phyloP scores from a whole-genome alignment of 2,329 filamentous ascomycete species.

The Colletotrichum zoysiae region DNA sequence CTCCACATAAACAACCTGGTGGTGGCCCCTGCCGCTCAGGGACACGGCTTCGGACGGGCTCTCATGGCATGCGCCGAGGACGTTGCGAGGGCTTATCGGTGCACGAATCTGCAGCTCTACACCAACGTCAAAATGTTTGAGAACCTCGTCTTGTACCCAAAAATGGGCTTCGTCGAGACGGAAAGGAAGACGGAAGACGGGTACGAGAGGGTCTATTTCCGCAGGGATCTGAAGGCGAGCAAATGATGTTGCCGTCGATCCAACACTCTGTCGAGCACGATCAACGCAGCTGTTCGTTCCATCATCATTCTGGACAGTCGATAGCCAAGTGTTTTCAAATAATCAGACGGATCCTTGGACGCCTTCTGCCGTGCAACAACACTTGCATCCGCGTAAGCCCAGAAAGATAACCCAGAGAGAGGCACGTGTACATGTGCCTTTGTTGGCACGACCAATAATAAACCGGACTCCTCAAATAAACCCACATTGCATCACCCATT shows the following conservation, averaged over 20 bases:
- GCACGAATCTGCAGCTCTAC: constrained; percentile 5
- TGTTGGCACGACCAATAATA: neutral
- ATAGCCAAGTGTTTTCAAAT: neutral
- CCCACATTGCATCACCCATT: neutral
- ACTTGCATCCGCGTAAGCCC: neutral
- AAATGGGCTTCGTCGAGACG: constrained; percentile 49
- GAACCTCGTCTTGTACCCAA: constrained; percentile 47
- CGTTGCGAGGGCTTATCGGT: neutral
- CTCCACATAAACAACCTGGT: constrained; percentile 14
- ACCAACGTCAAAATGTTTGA: constrained; percentile 44
- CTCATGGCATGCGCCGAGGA: constrained; percentile 4
- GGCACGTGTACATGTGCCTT: neutral
- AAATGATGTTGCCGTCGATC: neutral
- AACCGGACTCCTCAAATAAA: neutral
- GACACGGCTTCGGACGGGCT: neutral
- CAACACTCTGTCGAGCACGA: neutral
- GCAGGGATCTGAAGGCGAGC: constrained; percentile 44
- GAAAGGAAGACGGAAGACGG: constrained; percentile 49
- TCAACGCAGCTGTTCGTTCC: neutral
- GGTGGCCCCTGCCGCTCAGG: constrained; percentile 1
- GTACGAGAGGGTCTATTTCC: constrained; percentile 53
- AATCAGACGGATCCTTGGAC: neutral
- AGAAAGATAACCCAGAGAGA: neutral
- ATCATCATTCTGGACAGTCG: neutral
- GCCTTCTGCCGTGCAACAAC: neutral